Evolutionary conservation across 352 stramenopile genomes (phyloP).

Genomic region (Phytophthora crassamura): DNA sequence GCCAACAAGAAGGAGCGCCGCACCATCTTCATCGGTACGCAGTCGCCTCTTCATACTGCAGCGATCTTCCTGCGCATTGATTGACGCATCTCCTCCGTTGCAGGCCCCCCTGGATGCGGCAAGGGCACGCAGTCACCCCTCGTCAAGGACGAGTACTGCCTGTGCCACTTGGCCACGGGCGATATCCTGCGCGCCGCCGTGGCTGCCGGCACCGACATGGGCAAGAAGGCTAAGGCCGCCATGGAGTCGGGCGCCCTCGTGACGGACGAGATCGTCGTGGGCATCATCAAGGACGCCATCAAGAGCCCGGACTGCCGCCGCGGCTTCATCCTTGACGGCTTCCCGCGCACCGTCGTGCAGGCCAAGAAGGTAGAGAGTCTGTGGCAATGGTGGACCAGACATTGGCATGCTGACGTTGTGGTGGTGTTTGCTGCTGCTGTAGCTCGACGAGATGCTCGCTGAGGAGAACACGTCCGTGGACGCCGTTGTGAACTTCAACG

Average conservation of each 20-base stretch:
- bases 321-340: conserved; percentile 99
- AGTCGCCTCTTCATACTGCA: not conserved
- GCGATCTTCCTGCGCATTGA: conserved; percentile 6
- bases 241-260: conserved; percentile 97
- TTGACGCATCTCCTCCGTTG: conserved; percentile 10
- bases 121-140: conserved; percentile 99
- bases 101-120: conserved; percentile 94
- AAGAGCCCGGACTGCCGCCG: conserved; percentile 96
- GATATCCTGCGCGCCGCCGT: conserved; percentile 99
- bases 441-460: conserved; percentile 97
- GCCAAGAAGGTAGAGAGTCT: conserved; percentile 88
- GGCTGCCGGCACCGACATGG: conserved; percentile 95
- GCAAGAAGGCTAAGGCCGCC: conserved; percentile 97
- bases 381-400: not conserved
- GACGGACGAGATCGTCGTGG: conserved; percentile 99
- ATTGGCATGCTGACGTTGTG: not conserved
- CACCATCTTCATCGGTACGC: conserved; percentile 94
- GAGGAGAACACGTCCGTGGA: conserved; percentile 89
- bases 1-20: conserved; percentile 93
- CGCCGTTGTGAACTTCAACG: conserved; percentile 95
- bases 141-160: conserved; percentile 98
- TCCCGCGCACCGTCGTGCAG: conserved; percentile 98
- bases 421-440: conserved; percentile 4
- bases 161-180: conserved; percentile 98
- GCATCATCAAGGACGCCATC: conserved; percentile 99